These are phyloP conservation scores for Mycena latifolia DNA, from an alignment of 768 basidiomycete species.

Conservation along the genomic window DNA sequence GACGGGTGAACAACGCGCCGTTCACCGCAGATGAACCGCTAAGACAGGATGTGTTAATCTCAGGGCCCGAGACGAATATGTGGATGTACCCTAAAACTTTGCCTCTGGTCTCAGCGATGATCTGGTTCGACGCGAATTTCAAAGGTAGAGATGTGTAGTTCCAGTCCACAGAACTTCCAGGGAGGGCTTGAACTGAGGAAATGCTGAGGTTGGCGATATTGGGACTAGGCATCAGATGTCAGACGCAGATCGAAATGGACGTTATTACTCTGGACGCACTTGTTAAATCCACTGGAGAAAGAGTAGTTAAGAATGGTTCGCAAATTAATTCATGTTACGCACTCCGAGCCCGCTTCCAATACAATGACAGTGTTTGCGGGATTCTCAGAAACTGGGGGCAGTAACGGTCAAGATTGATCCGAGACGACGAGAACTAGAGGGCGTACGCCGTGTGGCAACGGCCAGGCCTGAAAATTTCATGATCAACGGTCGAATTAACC, in stretches of 20 bases:
- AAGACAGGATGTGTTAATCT: slow-evolving; percentile 4
- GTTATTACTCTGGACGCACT: slow-evolving; percentile 9
- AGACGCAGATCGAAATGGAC: slow-evolving; percentile 4
- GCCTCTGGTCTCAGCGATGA: slow-evolving; percentile 5
- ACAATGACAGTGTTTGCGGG: slow-evolving; percentile 14
- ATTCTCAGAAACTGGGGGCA: slow-evolving; percentile 13
- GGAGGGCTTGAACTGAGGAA: slow-evolving; percentile 17
- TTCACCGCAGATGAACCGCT: slow-evolving; percentile 21
- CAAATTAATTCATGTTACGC: slow-evolving; percentile 8
- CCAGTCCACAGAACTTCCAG: slow-evolving; percentile 17
- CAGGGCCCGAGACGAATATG: neutral
- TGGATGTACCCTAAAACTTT: slow-evolving; percentile 17
- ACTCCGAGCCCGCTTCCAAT: slow-evolving; percentile 19
- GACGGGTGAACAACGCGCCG: slow-evolving; percentile 17
- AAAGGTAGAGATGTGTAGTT: slow-evolving; percentile 15
- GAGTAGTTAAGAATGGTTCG: slow-evolving; percentile 10
- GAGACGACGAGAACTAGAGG: neutral
- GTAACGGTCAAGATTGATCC: neutral
- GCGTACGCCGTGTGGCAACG: slow-evolving; percentile 17
- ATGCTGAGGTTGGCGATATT: slow-evolving; percentile 16
- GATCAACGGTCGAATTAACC: neutral
- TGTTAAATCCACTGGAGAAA: slow-evolving; percentile 20
- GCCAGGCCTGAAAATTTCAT: slow-evolving; percentile 5
- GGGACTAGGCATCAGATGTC: slow-evolving; percentile 2
- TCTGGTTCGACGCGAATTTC: slow-evolving; percentile 18